Conservation (phyloP, 2,329 filamentous ascomycete species). For the Pseudopyrenochaeta lycopersici region DNA sequence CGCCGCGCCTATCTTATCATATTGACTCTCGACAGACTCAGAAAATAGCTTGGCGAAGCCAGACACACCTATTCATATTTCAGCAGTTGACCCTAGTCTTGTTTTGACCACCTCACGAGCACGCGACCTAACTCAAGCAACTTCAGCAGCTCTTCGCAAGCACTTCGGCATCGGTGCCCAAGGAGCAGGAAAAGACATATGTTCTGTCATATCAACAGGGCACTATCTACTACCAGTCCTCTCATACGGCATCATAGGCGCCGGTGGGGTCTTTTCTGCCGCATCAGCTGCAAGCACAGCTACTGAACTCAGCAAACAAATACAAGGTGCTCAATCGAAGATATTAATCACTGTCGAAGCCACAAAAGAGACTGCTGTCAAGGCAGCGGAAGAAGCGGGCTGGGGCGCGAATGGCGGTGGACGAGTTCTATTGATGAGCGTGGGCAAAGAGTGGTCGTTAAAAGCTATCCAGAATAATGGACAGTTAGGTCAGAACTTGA, state of each 20-base stretch:
- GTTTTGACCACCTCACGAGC: slow-evolving; percentile 63
- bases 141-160: slow-evolving; percentile 65
- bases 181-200: slow-evolving; percentile 59
- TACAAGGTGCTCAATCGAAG: slow-evolving; percentile 53
- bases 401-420: slow-evolving; percentile 43
- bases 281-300: slow-evolving; percentile 62
- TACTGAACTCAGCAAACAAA: slow-evolving; percentile 61
- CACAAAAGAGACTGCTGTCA: slow-evolving; percentile 57
- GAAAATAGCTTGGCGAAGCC: slow-evolving; percentile 51
- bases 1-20: neutral
- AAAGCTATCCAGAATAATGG: slow-evolving; percentile 43
- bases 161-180: slow-evolving; percentile 61
- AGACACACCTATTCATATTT: slow-evolving; percentile 64
- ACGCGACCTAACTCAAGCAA: slow-evolving; percentile 59
- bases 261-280: slow-evolving; percentile 67
- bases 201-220: slow-evolving; percentile 66
- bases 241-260: slow-evolving; percentile 66
- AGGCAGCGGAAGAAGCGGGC: slow-evolving; percentile 60
- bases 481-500: slow-evolving; percentile 23
- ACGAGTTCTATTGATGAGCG: slow-evolving; percentile 63
- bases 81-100: slow-evolving; percentile 65
- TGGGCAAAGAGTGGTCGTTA: slow-evolving; percentile 48
- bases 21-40: slow-evolving; percentile 29
- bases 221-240: slow-evolving; percentile 64
- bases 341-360: slow-evolving; percentile 59